Base-by-base conservation (phyloP, 768 basidiomycete species). In the button mushroom (Agaricus bisporus) region DNA sequence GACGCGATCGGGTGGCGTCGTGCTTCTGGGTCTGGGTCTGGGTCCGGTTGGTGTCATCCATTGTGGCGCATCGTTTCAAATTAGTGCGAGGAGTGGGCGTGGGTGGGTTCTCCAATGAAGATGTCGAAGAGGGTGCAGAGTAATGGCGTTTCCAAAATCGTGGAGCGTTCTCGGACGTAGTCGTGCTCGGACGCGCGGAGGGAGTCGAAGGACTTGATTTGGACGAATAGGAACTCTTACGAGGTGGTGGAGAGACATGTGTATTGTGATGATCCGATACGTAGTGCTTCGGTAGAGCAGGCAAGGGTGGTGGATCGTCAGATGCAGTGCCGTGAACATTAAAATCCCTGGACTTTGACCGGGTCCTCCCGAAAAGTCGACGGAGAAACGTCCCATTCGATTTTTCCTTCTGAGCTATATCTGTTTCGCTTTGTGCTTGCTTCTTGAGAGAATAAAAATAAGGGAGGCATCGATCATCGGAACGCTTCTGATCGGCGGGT, bases 101-200 rank as follows among this genome's bases (percentile, higher is more conserved):
- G 2, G 75, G 78, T 1, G 77, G 68, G 0, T 52, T 59, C 4
- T 75, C 76, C 0, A 68, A 75, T 2, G 86, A 86, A 0, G 85
- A 81, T 0, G 76, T 64, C 0, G 84, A 85, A 0, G 83, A 85
- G 9, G 73, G 73, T 0, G 73, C 65, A 0, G 80, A 71, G 1
- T 64, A 65, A 0, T 68, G 60, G 39, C 68, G 70, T 44, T 75
- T 67, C 63, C 82, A 83, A 63, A 77, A 81, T 22, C 71, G 71
- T 1, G 81, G 81, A 2, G 78, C 77, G 17, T 79, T 72, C 41
- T 83, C 81, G 14, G 80, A 81, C 2, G 80, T 82, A 0, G 77
- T 73, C 5, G 74, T 75, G 56, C 77, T 79, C 0, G 73, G 75
- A 14, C 74, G 68, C 2, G 66, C 35, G 7, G 51, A 41, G 6